Base-by-base conservation (phyloP, 2,329 filamentous ascomycete species). In the Penicillium brasilianum region DNA sequence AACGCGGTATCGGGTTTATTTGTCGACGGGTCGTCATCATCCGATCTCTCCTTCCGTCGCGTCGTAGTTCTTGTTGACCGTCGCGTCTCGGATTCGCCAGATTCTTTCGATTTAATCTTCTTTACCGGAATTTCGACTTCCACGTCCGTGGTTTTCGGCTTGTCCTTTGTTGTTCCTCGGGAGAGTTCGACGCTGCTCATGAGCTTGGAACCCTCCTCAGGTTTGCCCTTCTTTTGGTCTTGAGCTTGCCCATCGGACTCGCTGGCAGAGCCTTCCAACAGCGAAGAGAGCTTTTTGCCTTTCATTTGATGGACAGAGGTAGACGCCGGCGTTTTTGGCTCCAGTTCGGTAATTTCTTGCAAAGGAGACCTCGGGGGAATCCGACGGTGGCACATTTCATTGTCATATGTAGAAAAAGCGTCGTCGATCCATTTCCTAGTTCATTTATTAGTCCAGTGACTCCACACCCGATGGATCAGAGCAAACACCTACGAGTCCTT, bases 381-480 rank as follows among this genome's bases (percentile, higher is more conserved):
- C 10, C 25, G 18, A 36, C 57, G 52, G 9, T 54, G 46, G 7
- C 36, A 43, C 22, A 58, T 28, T 7, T 67, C 60, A 4, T 58
- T 63, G 36, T 61, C 57, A 22, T 65, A 53, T 3, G 36, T 68
- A 37, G 59, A 59, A 57, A 78, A 78, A 8, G 66, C 60, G 13
- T 67, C 69, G 37, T 77, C 68, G 72, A 79, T 74, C 69, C 71
- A 75, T 16, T 65, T 58, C 37, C 76, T 78, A 48, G 39, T 54
- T 22, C 18, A 25, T 49, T 4, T 30, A 58, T 65, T 59, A 67
- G 64, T 55, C 13, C 37, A 34, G 22, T 13, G 30, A n/a, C 18
- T 34, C 48, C 11, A 30, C 46, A 34, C 20, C 4, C 57, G 48
- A 13, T 16, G 41, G 22, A 11, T 32, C 13, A n/a, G 25, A 18